Evolutionary conservation across 1,284 basidiomycete species (phyloP), one percentile per base, ranked within the genome.

Genomic region (Sutorius eximius): DNA sequence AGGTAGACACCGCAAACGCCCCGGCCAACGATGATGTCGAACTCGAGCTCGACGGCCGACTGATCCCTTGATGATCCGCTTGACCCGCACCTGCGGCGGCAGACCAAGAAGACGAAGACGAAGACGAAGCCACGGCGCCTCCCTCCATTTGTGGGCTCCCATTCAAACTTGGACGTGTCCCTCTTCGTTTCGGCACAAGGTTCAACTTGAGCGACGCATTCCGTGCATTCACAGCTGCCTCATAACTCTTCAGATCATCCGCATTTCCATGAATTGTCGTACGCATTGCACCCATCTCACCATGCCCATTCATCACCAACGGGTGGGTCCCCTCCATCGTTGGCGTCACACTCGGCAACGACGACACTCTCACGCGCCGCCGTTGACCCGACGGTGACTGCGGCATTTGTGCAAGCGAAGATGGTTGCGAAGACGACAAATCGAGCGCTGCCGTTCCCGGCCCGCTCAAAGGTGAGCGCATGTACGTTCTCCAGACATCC

Each of bases 401-500:
- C 10, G 69, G 67, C 52, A 70, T 53, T 20, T 63, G 64, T 11
- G 48, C n/a, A 0, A 44, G 48, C 11, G 58, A 44, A 3, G 52
- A 7, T 3, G 52, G 44, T 27, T 48, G 52, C 36, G 59, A 42
- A 3, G 50, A 16, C 18, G 53, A 44, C 8, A 27, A 1, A 32
- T 65, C 64, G 12, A 53, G 43, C 36, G 51, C 56, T 10, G 58
- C 58, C 15, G 63, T 52, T 36, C 56, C 61, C 0, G 67, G 51
- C 11, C 72, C 73, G 40, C 77, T 79, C n/a, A 85, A 67, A 24
- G 87, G 87, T 18, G 86, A 89, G 44, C 82, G 78, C 73, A 90
- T 80, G 63, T 86, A 90, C 61, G 82, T 76, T 70, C 80, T 87
- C 89, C 88, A 91, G 62, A 89, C 83, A 52, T 89, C 86, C 49